phyloP scores from a whole-genome alignment of 2,329 filamentous ascomycete species.

The Elsinoe australis region DNA sequence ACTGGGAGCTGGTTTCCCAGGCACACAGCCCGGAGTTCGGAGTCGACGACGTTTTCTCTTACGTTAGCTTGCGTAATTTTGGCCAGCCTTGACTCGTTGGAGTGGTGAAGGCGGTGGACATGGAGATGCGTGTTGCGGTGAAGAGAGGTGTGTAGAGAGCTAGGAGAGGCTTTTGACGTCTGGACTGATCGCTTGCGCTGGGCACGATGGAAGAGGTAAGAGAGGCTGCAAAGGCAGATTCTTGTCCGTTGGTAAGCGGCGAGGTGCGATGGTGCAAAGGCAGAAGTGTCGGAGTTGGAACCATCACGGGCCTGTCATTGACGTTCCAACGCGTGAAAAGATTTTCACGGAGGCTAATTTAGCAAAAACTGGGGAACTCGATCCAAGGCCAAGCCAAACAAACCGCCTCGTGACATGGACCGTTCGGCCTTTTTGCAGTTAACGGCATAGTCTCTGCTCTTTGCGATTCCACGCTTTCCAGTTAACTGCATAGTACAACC shows the following conservation, averaged over 20 bases:
- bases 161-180: not conserved
- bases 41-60: conserved; percentile 1
- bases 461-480: conserved; percentile 17
- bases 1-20: not conserved
- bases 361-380: conserved; percentile 8
- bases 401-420: not conserved
- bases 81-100: not conserved
- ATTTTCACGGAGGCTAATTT: conserved; percentile 11
- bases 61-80: not conserved
- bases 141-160: too few relatives aligned
- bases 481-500: conserved; percentile 17
- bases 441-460: conserved; percentile 11
- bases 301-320: not conserved
- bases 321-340: too few relatives aligned
- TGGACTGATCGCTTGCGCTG: not conserved
- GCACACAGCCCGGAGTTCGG: conserved; percentile 13
- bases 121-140: conserved; percentile 2
- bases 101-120: conserved; percentile 7
- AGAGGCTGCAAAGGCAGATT: not conserved
- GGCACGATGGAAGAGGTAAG: not conserved
- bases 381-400: not conserved
- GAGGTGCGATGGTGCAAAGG: not conserved
- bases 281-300: conserved; percentile 9
- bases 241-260: not conserved
- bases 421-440: conserved; percentile 7